Evolutionary conservation across 169 alveolate species (phyloP), one percentile per base, ranked within the genome.

Genomic region (Plasmodium vivax): DNA sequence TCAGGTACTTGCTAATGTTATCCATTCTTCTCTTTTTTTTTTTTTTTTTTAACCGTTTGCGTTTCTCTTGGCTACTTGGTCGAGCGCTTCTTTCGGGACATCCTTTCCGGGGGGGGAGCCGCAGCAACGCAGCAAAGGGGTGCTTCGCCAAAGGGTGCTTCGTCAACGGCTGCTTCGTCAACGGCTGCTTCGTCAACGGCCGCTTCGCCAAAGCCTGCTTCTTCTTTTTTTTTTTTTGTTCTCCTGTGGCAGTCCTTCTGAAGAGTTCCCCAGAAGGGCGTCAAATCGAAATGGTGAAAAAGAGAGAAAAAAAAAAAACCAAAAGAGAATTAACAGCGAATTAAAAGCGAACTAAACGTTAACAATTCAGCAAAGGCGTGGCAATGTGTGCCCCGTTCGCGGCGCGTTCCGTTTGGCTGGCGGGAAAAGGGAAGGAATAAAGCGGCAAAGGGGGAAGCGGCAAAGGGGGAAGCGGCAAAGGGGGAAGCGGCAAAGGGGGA

Each of bases 21-120:
- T 83, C 93, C 93, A 79, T 94, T 74, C 75, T 94, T 72, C 54
- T 82, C 45, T 16, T 77, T 9, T 79, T 79, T 85, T 30, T 30
- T 74, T 75, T 38, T 77, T n/a, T 75, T 43, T 41, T 9, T 32
- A 38, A 32, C 30, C 84, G n/a, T 84, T 75, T 36, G 36, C 58
- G 79, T 68, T 79, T 62, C 58, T 79, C 80, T 77, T 73, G 71
- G 32, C 45, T 58, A 41, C 71, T 30, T 62, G 68, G 62, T 77
- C 23, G 8, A 58, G 80, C 68, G 73, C 68, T 79, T 56, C 85
- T 19, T 62, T 74, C 90, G 80, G 82, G 82, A 79, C 74, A 80
- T 41, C 71, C 71, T 80, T 77, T 71, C 30, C 10, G 9, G 45
- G 71, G 3, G 19, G 81, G 38, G 72, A 83, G 72, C 58, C 34